These are phyloP conservation scores for Samsoniella hepiali DNA, from an alignment of 2,329 filamentous ascomycete genomes.

Conservation along the genomic window DNA sequence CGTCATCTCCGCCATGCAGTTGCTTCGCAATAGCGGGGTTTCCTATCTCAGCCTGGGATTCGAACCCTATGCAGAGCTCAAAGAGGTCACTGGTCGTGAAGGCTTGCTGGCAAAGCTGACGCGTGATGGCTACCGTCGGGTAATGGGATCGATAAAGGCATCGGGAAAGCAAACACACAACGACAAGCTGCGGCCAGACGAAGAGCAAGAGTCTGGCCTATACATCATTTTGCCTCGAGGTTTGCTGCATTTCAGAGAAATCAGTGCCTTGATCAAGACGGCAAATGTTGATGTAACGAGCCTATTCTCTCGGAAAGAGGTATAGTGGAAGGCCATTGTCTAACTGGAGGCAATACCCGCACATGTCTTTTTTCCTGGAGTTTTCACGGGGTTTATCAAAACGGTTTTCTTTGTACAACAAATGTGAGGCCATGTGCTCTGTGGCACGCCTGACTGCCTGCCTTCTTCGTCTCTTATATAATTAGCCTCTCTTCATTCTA, in stretches of 20 bases:
- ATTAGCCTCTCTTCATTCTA: too few relatives aligned
- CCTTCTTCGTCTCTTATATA: too few relatives aligned
- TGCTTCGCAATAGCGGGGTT: slow-evolving; percentile 21
- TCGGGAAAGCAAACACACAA: slow-evolving; percentile 23
- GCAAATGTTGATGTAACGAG: slow-evolving; percentile 19
- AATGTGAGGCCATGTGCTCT: too few relatives aligned
- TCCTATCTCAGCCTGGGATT: slow-evolving; percentile 24
- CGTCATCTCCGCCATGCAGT: slow-evolving; percentile 23
- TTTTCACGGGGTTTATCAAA: neutral
- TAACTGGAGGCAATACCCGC: neutral
- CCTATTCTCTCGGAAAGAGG: slow-evolving; percentile 7
- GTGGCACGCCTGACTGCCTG: too few relatives aligned
- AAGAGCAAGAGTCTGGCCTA: slow-evolving; percentile 19
- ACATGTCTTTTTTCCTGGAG: neutral
- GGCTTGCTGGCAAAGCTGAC: slow-evolving; percentile 16
- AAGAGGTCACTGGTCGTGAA: slow-evolving; percentile 4
- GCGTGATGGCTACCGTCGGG: slow-evolving; percentile 19
- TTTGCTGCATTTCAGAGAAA: slow-evolving; percentile 20
- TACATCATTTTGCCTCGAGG: slow-evolving; percentile 23
- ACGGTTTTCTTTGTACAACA: slow-evolving; percentile 3
- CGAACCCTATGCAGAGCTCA: slow-evolving; percentile 22
- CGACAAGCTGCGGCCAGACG: slow-evolving; percentile 25
- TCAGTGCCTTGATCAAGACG: slow-evolving; percentile 22
- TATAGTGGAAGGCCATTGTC: neutral
- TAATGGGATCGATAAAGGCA: slow-evolving; percentile 22